Evolutionary conservation across 768 basidiomycete species (phyloP).

Genomic region (Gymnopilus dilepis): DNA sequence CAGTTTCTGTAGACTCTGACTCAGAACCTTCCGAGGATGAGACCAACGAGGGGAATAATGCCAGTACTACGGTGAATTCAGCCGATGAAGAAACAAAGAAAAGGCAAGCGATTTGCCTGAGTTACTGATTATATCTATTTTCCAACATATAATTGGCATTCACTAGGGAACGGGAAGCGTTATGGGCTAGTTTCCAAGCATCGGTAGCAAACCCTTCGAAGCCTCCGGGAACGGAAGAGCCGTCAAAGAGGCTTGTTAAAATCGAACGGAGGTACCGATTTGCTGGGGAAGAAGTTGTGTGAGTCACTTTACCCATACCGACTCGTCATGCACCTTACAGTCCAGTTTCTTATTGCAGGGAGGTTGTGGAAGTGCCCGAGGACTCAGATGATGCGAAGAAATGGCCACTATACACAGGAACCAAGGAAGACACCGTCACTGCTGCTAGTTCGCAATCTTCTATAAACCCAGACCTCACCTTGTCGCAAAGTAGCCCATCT

Average conservation of each 20-base stretch:
- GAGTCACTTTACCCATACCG: constrained; percentile 32
- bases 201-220: constrained; percentile 47
- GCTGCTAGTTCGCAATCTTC: background rate
- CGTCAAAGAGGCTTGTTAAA: constrained; percentile 52
- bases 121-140: constrained; percentile 6
- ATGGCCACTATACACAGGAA: constrained; percentile 65
- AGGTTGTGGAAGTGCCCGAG: constrained; percentile 74
- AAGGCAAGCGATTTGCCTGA: constrained; percentile 38
- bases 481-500: no score
- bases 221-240: constrained; percentile 21
- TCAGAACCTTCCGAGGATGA: constrained; percentile 28
- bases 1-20: constrained; percentile 19
- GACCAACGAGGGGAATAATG: background rate
- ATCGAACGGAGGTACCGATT: constrained; percentile 74
- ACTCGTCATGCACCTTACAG: constrained; percentile 14
- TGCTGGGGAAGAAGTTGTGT: constrained; percentile 80
- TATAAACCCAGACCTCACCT: background rate
- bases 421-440: constrained; percentile 8
- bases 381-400: constrained; percentile 76
- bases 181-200: constrained; percentile 75
- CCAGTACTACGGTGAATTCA: constrained; percentile 12
- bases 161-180: constrained; percentile 65
- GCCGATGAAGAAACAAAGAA: constrained; percentile 49
- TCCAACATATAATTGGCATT: background rate
- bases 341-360: constrained; percentile 44